Conservation (phyloP, 345 rosid species). For the Eutrema yunnanense region DNA sequence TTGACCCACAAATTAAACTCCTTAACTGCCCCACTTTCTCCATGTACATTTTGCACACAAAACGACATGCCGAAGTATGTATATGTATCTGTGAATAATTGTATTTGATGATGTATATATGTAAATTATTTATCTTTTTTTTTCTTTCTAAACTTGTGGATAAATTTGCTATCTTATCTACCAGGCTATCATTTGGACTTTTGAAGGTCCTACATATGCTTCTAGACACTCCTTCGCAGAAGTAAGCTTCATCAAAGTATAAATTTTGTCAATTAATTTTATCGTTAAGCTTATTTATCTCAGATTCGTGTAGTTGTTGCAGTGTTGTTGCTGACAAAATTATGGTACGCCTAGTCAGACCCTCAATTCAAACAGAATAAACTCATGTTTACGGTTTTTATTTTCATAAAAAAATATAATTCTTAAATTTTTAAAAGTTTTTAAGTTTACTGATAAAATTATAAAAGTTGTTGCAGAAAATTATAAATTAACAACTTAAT, state of each 20-base stretch:
- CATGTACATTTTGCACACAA: constrained; percentile 13
- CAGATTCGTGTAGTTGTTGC: not conserved
- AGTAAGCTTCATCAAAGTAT: not conserved
- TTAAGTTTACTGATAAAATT: too few species aligned
- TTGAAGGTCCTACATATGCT: not conserved
- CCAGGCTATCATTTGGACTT: not conserved
- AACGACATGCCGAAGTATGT: not conserved
- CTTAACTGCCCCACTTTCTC: constrained; percentile 19
- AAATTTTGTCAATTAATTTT: not conserved
- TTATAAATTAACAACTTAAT: too few species aligned
- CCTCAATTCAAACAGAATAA: too few species aligned
- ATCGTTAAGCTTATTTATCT: not conserved
- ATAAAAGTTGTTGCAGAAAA: too few species aligned
- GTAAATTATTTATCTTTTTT: not conserved
- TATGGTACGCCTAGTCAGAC: too few species aligned
- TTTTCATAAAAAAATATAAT: too few species aligned
- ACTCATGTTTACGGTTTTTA: rapidly evolving
- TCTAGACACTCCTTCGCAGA: not conserved
- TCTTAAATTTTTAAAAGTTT: too few species aligned
- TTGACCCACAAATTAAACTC: constrained; percentile 10
- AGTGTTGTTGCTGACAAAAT: not conserved
- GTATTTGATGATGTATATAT: not conserved
- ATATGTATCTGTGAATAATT: not conserved
- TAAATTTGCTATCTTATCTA: not conserved
- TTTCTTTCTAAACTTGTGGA: not conserved